Base-by-base conservation (phyloP, 2,329 filamentous ascomycete species). In the Pyricularia sp. region DNA sequence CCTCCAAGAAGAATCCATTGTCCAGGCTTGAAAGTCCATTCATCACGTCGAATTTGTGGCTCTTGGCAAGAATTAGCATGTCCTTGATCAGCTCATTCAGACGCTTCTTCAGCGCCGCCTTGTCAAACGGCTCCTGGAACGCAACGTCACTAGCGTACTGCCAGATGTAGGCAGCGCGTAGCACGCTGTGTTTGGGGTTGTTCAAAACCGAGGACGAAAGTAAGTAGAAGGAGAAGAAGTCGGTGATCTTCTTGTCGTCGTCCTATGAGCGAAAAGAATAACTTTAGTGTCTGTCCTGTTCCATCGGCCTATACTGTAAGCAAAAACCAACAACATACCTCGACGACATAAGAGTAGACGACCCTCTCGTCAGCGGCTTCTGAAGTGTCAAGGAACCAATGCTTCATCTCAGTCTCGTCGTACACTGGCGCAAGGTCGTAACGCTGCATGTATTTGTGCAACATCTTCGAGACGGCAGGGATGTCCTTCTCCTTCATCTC, bases 191-290 rank as follows among this genome's bases (percentile, higher is more conserved):
- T 77, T 92, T 92, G 64, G 87, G 82, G 76, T 93, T 88, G 73
- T 90, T 89, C 75, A 99, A 96, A 70, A 97, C 91, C 1, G 93
- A 95, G 20, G 93, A 97, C 78, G 97, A 93, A 42, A 99, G 90
- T 76, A 89, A 90, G 84, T 98, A 99, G 82, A 98, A 99, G 55
- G 93, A 97, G 81, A 97, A 91, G 81, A 97, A 97, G 80, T 99
- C 95, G 55, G 93, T 97, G 76, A 99, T 92, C 74, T 93, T 93
- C 71, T 91, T 86, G 67, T 90, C 88, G 65, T 87, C 79, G 70
- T 85, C 80, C 83, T 26, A 50, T 33, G 50, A 12, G 17, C 25
- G 9, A 65, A 55, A 14, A 31, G 3, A 6, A 36, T 36, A 14
- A 64, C 6, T 7, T 11, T 64, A 26, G 5, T 31, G 17, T 3